These are phyloP conservation scores for Gossypium ekmanianum DNA, from an alignment of 345 rosid species.

Conservation along the genomic window DNA sequence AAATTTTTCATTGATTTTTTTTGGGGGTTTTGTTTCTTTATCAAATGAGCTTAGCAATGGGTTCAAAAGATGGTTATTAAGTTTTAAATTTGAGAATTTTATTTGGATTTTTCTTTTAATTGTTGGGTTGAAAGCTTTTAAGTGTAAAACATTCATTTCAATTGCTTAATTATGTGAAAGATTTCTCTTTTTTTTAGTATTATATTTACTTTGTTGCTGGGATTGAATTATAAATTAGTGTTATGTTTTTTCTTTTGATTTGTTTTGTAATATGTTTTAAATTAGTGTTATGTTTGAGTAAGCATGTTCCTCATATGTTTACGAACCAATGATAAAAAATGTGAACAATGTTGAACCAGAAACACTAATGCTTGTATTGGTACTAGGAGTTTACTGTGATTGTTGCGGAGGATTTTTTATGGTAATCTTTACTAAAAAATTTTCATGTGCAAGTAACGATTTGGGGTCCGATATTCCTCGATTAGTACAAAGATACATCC, in stretches of 20 bases:
- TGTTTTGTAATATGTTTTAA: too few species aligned
- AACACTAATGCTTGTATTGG: slow-evolving; percentile 12
- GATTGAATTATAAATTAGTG: neutral
- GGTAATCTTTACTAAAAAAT: neutral
- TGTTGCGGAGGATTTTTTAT: neutral
- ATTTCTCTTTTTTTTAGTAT: neutral
- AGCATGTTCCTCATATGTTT: neutral
- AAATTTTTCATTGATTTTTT: neutral
- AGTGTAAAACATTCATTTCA: neutral
- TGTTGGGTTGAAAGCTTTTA: neutral
- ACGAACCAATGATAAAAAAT: neutral
- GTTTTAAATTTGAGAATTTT: neutral
- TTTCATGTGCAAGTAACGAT: neutral
- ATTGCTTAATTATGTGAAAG: neutral
- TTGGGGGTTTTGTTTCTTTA: neutral
- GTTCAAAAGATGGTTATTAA: neutral
- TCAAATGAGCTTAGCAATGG: neutral
- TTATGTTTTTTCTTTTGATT: neutral
- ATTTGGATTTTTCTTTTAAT: neutral
- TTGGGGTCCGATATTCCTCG: neutral
- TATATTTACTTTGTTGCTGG: neutral
- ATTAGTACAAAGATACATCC: neutral
- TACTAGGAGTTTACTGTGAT: neutral
- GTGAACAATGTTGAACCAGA: slow-evolving; percentile 2
- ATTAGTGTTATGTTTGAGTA: neutral